A percentile compares a stretch with the other conserved stretches of the same genome.
Conservation (phyloP, 306 rosid genomes). For the Spatholobus suberectus region DNA sequence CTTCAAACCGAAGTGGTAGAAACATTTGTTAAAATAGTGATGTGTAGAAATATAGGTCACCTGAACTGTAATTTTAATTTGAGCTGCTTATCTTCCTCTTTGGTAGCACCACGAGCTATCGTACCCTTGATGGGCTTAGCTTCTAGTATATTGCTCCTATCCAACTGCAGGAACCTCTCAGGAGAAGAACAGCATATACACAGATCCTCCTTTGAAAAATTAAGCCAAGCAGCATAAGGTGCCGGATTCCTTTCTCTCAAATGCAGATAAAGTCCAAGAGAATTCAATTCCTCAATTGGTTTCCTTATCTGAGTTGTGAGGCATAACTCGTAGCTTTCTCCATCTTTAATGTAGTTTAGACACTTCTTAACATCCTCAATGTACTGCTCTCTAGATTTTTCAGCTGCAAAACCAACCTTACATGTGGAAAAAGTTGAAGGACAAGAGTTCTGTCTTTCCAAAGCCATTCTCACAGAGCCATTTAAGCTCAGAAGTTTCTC, state of each 20-base stretch:
- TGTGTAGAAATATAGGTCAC: constrained; percentile 49
- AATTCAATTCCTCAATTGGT: constrained; percentile 57
- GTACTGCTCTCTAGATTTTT: constrained; percentile 77
- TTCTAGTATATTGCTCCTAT: constrained; percentile 75
- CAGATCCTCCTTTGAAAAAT: constrained; percentile 77
- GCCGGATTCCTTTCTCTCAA: constrained; percentile 94
- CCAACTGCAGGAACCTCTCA: constrained; percentile 88
- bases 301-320: constrained; percentile 91
- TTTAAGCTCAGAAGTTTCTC: constrained; percentile 70
- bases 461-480: constrained; percentile 45
- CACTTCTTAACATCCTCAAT: constrained; percentile 79
- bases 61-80: constrained; percentile 77
- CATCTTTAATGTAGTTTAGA: constrained; percentile 81
- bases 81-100: constrained; percentile 73
- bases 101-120: constrained; percentile 80
- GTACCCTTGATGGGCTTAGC: constrained; percentile 99
- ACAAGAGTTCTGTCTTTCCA: constrained; percentile 43
- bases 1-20: constrained; percentile 1
- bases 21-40: neutral
- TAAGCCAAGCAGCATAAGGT: constrained; percentile 98
- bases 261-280: constrained; percentile 80
- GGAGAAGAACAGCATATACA: constrained; percentile 94
- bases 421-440: constrained; percentile 39
- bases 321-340: constrained; percentile 97
- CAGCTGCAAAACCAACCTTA: constrained; percentile 63